Conservation (phyloP, 2,329 filamentous ascomycete species). For the Colletotrichum zoysiae region DNA sequence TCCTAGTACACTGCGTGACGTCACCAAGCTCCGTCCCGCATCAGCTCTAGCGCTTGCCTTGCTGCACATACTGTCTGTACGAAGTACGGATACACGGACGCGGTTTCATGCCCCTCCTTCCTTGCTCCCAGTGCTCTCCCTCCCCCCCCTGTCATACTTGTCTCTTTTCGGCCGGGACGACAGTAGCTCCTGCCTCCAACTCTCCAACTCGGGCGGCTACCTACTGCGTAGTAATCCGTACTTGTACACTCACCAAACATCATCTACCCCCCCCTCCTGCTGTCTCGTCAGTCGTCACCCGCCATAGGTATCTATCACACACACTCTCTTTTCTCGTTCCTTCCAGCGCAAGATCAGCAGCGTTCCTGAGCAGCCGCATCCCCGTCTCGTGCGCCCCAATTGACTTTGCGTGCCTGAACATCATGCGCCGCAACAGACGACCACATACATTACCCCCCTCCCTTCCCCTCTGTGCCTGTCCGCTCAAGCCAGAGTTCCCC, state of each 20-base stretch:
- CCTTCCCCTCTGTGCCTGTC: not conserved
- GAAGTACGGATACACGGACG: conserved; percentile 36
- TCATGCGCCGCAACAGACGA: conserved; percentile 13
- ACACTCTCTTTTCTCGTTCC: not conserved
- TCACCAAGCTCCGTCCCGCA: conserved; percentile 10
- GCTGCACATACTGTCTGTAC: conserved; percentile 18
- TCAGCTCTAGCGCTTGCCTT: conserved; percentile 17
- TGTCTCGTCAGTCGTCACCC: not conserved
- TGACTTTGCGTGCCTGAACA: conserved; percentile 38
- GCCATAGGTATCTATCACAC: too few species aligned
- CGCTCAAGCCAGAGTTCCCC: not conserved
- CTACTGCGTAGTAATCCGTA: too few species aligned
- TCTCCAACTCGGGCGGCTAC: not conserved
- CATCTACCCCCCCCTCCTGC: not conserved
- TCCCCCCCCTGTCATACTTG: not conserved
- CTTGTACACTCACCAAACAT: not conserved
- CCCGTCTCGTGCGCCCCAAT: conserved; percentile 12
- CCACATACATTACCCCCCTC: not conserved
- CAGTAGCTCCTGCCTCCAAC: not conserved
- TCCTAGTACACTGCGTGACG: conserved; percentile 26
- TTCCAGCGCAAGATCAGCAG: not conserved
- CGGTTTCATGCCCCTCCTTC: conserved; percentile 34
- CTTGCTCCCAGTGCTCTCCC: not conserved
- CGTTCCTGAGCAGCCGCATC: conserved; percentile 10
- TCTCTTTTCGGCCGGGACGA: conserved; percentile 13